Evolutionary conservation across 2,329 filamentous ascomycete species (phyloP).

Genomic region (Albifimbria verrucaria): DNA sequence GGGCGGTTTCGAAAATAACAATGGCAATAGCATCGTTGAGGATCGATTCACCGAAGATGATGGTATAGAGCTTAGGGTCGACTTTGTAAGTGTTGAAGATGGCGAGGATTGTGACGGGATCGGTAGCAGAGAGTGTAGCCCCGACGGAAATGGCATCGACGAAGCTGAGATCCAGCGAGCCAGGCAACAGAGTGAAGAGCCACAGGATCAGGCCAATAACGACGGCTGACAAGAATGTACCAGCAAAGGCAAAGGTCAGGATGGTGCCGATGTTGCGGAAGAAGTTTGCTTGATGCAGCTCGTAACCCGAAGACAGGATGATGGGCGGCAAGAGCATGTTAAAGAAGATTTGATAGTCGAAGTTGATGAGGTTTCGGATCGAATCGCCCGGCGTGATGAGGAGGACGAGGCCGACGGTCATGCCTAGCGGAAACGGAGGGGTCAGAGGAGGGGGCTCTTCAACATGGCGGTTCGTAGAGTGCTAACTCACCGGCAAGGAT

Average conservation of each 20-base stretch:
- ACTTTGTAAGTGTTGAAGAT: conserved; percentile 99
- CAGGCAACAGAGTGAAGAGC: conserved; percentile 81
- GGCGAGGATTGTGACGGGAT: conserved; percentile 94
- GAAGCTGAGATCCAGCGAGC: conserved; percentile 82
- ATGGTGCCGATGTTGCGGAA: conserved; percentile 98
- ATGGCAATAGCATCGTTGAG: conserved; percentile 98
- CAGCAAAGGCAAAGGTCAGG: conserved; percentile 93
- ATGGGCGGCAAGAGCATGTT: conserved; percentile 98
- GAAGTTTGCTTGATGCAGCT: conserved; percentile 97
- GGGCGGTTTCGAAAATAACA: conserved; percentile 96
- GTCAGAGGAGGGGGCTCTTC: conserved; percentile 12
- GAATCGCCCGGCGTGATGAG: conserved; percentile 77
- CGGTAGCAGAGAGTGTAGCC: conserved; percentile 92
- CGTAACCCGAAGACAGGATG: conserved; percentile 94
- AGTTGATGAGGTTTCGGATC: conserved; percentile 87
- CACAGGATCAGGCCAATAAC: conserved; percentile 87
- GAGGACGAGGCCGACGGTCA: conserved; percentile 89
- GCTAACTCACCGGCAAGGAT: conserved; percentile 77
- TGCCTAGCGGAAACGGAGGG: conserved; percentile 56
- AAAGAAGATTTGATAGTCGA: conserved; percentile 99
- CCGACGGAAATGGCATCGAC: conserved; percentile 96
- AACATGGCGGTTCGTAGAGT: conserved; percentile 9
- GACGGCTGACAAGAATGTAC: conserved; percentile 95
- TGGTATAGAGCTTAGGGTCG: conserved; percentile 95
- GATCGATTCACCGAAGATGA: conserved; percentile 98